Evolutionary conservation across 495 filamentous ascomycete species (phyloP).

Genomic region (Penicillium canescens): DNA sequence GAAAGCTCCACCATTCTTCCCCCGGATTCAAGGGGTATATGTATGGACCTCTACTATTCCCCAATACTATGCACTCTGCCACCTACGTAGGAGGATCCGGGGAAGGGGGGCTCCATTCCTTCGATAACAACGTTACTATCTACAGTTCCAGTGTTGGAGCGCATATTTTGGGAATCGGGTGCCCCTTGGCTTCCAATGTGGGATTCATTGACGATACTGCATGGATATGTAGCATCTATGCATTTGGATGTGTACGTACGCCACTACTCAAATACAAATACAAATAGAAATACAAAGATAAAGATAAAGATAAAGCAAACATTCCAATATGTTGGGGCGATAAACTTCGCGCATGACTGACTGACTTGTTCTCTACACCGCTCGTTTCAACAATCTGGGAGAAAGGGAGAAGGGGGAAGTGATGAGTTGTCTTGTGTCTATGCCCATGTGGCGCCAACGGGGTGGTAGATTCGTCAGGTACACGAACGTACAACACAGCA

Average conservation of each 20-base stretch:
- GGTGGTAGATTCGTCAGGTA: slow-evolving; percentile 5
- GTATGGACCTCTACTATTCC: background rate
- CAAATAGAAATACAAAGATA: no score
- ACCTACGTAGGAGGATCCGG: background rate
- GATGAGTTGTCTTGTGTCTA: slow-evolving; percentile 5
- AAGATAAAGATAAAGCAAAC: background rate
- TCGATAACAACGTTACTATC: no score
- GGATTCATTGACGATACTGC: no score
- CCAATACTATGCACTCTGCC: slow-evolving; percentile 5
- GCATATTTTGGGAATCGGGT: no score
- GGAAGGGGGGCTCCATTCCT: slow-evolving; percentile 2
- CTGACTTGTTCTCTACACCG: slow-evolving; percentile 8
- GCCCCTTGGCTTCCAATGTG: no score
- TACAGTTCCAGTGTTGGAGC: no score
- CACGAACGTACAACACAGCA: slow-evolving; percentile 9
- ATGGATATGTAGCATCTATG: no score
- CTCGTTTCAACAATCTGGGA: background rate
- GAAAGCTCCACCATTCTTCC: slow-evolving; percentile 10
- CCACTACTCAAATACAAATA: no score
- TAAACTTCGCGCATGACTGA: slow-evolving; percentile 1
- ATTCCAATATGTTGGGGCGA: background rate
- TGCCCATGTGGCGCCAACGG: background rate
- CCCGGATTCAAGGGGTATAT: slow-evolving; percentile 9
- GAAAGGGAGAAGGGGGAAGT: background rate
- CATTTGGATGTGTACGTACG: no score